These are phyloP conservation scores for Beauveria sp. DNA, from an alignment of 2,329 filamentous ascomycete genomes.

Conservation along the genomic window DNA sequence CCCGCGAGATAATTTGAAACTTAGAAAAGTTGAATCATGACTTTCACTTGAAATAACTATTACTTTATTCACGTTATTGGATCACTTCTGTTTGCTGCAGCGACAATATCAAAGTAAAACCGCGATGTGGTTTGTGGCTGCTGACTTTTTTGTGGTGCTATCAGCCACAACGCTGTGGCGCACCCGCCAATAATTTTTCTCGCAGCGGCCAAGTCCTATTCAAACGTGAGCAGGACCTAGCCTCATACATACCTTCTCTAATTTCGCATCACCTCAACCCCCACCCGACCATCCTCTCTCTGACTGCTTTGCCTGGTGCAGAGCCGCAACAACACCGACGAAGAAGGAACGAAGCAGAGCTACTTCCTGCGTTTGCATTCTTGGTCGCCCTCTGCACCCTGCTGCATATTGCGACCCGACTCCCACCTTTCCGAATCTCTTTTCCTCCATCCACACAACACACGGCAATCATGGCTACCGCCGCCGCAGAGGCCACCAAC, in stretches of 20 bases:
- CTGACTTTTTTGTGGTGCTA: conserved; percentile 7
- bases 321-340: conserved; percentile 20
- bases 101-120: no score
- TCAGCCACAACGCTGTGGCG: conserved; percentile 12
- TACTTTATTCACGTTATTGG: no score
- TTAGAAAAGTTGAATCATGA: neutral
- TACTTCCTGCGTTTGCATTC: conserved; percentile 15
- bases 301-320: conserved; percentile 32
- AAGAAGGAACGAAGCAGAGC: conserved; percentile 22
- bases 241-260: conserved; percentile 7
- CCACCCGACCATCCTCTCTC: conserved; percentile 11
- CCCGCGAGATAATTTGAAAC: no score
- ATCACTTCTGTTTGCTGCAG: no score
- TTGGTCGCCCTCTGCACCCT: conserved; percentile 11
- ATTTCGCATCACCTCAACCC: conserved; percentile 16
- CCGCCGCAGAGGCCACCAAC: conserved; percentile 25
- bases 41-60: no score
- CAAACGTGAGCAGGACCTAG: neutral
- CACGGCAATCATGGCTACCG: conserved; percentile 25
- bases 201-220: neutral
- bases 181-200: conserved; percentile 1
- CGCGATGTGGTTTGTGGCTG: no score
- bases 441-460: neutral
- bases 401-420: conserved; percentile 17
- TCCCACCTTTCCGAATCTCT: conserved; percentile 6